Evolutionary conservation across 495 filamentous ascomycete species (phyloP).

Genomic region (Talaromyces adpressus): DNA sequence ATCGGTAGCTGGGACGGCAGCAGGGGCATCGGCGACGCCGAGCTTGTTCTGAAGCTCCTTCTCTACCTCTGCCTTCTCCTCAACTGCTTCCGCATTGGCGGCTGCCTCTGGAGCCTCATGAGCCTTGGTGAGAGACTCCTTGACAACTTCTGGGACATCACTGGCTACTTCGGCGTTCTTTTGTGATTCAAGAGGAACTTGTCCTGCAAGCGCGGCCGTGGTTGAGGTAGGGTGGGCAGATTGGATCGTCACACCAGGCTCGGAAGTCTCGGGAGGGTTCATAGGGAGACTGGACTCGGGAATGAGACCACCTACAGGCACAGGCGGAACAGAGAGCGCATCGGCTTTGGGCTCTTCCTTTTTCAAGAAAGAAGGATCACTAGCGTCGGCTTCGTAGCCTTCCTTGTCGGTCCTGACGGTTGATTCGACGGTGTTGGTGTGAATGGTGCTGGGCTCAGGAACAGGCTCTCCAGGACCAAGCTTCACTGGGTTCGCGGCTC

Average conservation of each 20-base stretch:
- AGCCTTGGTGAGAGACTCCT: slow-evolving; percentile 54
- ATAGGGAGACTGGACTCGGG: slow-evolving; percentile 84
- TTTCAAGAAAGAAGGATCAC: slow-evolving; percentile 43
- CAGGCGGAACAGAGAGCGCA: slow-evolving; percentile 54
- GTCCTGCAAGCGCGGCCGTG: slow-evolving; percentile 63
- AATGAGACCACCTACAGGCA: slow-evolving; percentile 55
- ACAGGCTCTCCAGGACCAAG: slow-evolving; percentile 75
- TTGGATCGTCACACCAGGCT: slow-evolving; percentile 54
- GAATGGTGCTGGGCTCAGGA: slow-evolving; percentile 50
- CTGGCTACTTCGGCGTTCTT: slow-evolving; percentile 11
- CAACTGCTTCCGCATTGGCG: slow-evolving; percentile 52
- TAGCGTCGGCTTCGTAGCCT: slow-evolving; percentile 71
- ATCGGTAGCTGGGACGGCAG: slow-evolving; percentile 35
- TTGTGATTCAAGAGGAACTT: slow-evolving; percentile 57
- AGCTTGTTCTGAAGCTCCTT: slow-evolving; percentile 45
- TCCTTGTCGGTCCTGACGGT: slow-evolving; percentile 70
- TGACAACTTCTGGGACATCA: slow-evolving; percentile 49
- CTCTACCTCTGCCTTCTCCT: slow-evolving; percentile 63
- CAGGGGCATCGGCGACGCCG: slow-evolving; percentile 7
- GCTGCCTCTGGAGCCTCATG: slow-evolving; percentile 55
- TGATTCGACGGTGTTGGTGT: slow-evolving; percentile 40
- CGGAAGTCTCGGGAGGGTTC: slow-evolving; percentile 26
- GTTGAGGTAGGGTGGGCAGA: slow-evolving; percentile 64
- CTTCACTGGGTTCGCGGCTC: slow-evolving; percentile 72
- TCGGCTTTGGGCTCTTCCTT: slow-evolving; percentile 4